Percentiles rank a stretch among this genome's conserved stretches.
Evolutionary conservation across 2,329 filamentous ascomycete genomes (phyloP).

Genomic region (Penicillium sp.): DNA sequence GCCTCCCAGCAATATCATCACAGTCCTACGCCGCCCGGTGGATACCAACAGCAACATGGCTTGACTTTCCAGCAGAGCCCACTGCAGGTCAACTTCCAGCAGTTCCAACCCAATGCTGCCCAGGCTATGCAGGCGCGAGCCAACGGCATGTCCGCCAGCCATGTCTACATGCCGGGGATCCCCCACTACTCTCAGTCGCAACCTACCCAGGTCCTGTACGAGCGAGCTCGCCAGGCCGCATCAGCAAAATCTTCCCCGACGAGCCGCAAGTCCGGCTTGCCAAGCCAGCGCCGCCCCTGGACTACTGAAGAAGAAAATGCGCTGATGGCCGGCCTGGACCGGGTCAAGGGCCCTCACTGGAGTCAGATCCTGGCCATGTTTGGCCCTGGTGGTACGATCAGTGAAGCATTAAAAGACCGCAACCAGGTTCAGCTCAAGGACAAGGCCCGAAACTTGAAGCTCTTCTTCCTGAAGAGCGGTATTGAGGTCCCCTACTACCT

Average conservation of each 20-base stretch:
- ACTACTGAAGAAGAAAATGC: slow-evolving; percentile 86
- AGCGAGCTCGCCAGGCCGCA: slow-evolving; percentile 56
- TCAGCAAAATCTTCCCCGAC: slow-evolving; percentile 56
- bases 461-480: slow-evolving; percentile 88
- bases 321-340: slow-evolving; percentile 81
- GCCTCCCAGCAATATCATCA: slow-evolving; percentile 34
- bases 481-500: slow-evolving; percentile 88
- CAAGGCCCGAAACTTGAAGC: slow-evolving; percentile 83
- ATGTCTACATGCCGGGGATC: slow-evolving; percentile 46
- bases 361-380: slow-evolving; percentile 85
- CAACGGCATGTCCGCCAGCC: slow-evolving; percentile 38
- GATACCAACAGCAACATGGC: slow-evolving; percentile 34
- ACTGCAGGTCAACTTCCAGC: slow-evolving; percentile 42
- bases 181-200: slow-evolving; percentile 49
- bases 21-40: slow-evolving; percentile 35
- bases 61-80: slow-evolving; percentile 42
- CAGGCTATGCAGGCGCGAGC: slow-evolving; percentile 30
- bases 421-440: slow-evolving; percentile 92
- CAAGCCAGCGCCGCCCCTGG: slow-evolving; percentile 72
- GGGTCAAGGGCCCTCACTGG: slow-evolving; percentile 90
- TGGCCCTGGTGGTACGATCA: slow-evolving; percentile 74
- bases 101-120: slow-evolving; percentile 38
- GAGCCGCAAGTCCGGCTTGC: slow-evolving; percentile 52
- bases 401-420: slow-evolving; percentile 78
- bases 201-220: slow-evolving; percentile 57